A percentile compares a stretch with the other conserved stretches of the same genome.
These are phyloP conservation scores for Penicillium sp. DNA, from an alignment of 2,329 filamentous ascomycete genomes.

Conservation along the genomic window DNA sequence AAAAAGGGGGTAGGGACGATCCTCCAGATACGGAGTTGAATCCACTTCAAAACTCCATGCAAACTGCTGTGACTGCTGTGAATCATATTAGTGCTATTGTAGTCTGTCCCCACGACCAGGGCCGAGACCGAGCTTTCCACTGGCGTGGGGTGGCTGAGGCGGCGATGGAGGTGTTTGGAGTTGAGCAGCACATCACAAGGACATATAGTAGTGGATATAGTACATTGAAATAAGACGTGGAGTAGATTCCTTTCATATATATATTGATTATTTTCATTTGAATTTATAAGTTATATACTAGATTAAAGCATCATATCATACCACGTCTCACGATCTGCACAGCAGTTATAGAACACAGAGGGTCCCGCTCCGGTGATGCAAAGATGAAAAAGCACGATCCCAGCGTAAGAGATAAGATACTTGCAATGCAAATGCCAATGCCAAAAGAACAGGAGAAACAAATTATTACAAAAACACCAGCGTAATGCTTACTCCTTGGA, in stretches of 20 bases:
- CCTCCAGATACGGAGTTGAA: constrained; percentile 6
- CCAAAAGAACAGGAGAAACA: background rate
- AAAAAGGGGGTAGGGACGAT: constrained; percentile 13
- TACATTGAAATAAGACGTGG: background rate
- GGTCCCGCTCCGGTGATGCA: constrained; percentile 8
- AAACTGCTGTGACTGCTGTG: constrained; percentile 22
- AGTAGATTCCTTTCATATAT: background rate
- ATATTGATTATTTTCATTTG: background rate
- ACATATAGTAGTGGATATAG: background rate
- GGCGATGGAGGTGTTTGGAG: background rate
- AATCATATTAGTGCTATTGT: constrained; percentile 25
- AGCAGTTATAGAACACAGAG: constrained; percentile 13
- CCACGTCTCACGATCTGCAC: constrained; percentile 17
- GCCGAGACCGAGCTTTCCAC: constrained; percentile 12
- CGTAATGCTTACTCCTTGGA: constrained; percentile 7
- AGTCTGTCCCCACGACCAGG: constrained; percentile 21
- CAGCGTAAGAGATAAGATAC: background rate
- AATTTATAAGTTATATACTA: constrained; percentile 3
- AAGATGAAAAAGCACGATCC: constrained; percentile 1
- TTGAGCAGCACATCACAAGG: background rate
- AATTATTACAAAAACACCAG: background rate
- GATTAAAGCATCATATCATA: constrained; percentile 9
- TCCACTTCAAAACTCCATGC: constrained; percentile 21
- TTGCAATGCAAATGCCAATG: background rate
- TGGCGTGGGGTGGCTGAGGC: constrained; percentile 12